Evolutionary conservation across 139 green algal species (phyloP), one percentile per base, ranked within the genome.

Genomic region (Penium margaritaceum): DNA sequence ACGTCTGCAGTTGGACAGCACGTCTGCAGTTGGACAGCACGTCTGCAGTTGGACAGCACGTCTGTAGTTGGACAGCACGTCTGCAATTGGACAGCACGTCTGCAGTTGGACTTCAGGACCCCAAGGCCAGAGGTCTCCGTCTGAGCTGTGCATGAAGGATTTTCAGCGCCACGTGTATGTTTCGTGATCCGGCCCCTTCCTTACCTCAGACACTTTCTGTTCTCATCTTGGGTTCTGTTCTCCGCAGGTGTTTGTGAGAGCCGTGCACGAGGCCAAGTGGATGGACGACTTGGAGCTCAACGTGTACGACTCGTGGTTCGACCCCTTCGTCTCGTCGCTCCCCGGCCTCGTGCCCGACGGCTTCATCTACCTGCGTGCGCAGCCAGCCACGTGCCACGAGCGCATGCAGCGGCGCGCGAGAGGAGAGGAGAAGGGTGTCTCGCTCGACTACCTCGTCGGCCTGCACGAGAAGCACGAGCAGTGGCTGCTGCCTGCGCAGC

Each of bases 381-480:
- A 78, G 3, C 91, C 92, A 1, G 66, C 84, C 21, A 94, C 84
- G 1, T 96, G 92, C 80, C 75, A 89, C 67, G 39, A 66, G n/a
- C 83, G 92, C 36, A 74, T 97, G 70, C 57, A 77, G 34, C 60
- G 34, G 30, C 65, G 80, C 55, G 63, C 44, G 17, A 46, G 80
- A n/a, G 34, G 24, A 1, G 80, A 85, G 78, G 80, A 85, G 74
- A 67, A 30, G 19, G 55, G 46, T 17, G 80, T 85, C n/a, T 68
- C 64, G 38, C 74, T 87, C 5, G 80, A 86, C 0, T 98, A 98
- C 82, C 81, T 98, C 35, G 46, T 38, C n/a, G 72, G 75, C 37
- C 84, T 97, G 57, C 92, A 97, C 75, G 62, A 86, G 34, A 92
- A 92, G 65, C 92, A 97, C 74, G 92, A 97, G 82, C 85, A 94